Conservation (phyloP, 257 asterid genomes). For the Perilla frutescens region DNA sequence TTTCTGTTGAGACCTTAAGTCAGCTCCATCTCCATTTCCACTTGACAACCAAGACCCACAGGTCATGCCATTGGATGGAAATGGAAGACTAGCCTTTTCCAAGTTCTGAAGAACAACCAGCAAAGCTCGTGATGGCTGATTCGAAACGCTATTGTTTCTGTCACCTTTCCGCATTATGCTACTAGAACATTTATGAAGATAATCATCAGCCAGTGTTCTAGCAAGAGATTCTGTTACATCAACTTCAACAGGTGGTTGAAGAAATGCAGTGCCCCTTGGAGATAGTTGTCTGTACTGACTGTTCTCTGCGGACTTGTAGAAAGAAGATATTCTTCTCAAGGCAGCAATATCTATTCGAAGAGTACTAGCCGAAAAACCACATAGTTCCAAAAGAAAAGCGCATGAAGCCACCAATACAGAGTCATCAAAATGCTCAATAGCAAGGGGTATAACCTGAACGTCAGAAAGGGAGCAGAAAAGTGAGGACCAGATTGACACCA, state of each 20-base stretch:
- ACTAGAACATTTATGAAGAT: constrained; percentile 66
- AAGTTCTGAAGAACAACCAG: constrained; percentile 86
- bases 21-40: constrained; percentile 88
- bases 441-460: constrained; percentile 87
- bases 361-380: constrained; percentile 78
- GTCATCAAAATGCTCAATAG: constrained; percentile 87
- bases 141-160: constrained; percentile 39
- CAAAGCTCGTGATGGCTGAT: constrained; percentile 77
- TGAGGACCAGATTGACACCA: constrained; percentile 28
- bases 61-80: constrained; percentile 64
- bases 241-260: constrained; percentile 58
- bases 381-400: constrained; percentile 83
- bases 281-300: constrained; percentile 56
- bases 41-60: constrained; percentile 91
- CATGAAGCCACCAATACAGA: constrained; percentile 94
- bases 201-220: constrained; percentile 89
- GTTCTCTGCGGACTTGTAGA: constrained; percentile 67
- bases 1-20: constrained; percentile 89
- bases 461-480: constrained; percentile 33
- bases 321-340: constrained; percentile 90
- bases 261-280: constrained; percentile 62
- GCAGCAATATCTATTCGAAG: constrained; percentile 87
- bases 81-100: constrained; percentile 91
- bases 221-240: constrained; percentile 86
- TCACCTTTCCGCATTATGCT: constrained; percentile 53